Evolutionary conservation across 805 yeast genomes (phyloP), one percentile per base, ranked within the genome.

Genomic region (Lachancea sp.): DNA sequence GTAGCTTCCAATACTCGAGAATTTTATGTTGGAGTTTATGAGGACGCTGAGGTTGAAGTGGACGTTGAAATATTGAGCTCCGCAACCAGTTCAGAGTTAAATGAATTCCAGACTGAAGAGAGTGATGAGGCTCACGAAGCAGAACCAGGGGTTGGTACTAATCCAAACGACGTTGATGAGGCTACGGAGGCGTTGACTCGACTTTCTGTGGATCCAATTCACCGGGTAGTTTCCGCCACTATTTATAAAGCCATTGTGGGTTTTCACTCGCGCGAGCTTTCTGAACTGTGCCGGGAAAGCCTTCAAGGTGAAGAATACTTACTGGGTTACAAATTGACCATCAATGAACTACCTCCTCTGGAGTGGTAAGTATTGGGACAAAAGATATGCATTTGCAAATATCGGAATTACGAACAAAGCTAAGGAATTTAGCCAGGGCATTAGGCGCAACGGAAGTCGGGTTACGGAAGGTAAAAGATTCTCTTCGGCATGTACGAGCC

Each of bases 11-110:
- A 56, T 34, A 59, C 63, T n/a, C 47, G 57, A 39, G 64, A 60
- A 36, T 59, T 60, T 36, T 60, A 60, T 44, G 65, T 60, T 19
- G 65, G 65, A 4, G 62, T 60, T 8, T 60, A 58, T 38, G 65
- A 60, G 32, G 54, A 51, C 22, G 46, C 48, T 19, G 63, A 58
- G 30, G 30, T 34, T 7, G 38, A 18, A 21, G 32, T 29, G 9
- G 33, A 36, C 20, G 39, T 36, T 28, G 34, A 36, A 15, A 20
- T 36, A 3, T 20, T 29, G 28, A 28, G 15, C 9, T 28, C 30
- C 8, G 16, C 30, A 4, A 8, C 30, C 5, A 15, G 16, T 9
- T 28, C 30, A 4, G 30, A 8, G 8, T 28, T 18, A 4, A 28
- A 12, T 13, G 9, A n/a, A 13, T 21, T 11, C 16, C 18, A 5